These are phyloP conservation scores for Phytophthora agathidicida DNA, from an alignment of 352 stramenopile genomes.

Conservation along the genomic window DNA sequence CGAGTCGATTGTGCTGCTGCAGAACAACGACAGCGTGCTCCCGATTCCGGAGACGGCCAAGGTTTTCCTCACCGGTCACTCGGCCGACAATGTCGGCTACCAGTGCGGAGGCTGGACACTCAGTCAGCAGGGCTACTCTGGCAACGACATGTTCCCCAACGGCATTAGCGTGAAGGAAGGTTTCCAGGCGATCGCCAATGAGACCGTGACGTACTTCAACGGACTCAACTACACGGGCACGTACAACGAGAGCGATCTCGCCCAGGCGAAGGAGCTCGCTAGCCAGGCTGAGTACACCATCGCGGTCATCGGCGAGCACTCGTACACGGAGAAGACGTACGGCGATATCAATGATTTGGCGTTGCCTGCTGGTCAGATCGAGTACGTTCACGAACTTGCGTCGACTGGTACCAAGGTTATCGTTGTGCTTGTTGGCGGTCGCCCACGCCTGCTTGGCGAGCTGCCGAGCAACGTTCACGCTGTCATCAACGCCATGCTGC, in stretches of 20 bases:
- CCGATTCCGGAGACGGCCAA: slow-evolving; percentile 39
- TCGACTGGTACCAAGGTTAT: slow-evolving; percentile 77
- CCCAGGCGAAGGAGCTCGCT: slow-evolving; percentile 60
- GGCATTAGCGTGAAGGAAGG: slow-evolving; percentile 63
- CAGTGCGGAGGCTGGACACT: slow-evolving; percentile 82
- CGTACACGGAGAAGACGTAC: slow-evolving; percentile 82
- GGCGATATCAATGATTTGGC: slow-evolving; percentile 82
- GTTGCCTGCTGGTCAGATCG: slow-evolving; percentile 65
- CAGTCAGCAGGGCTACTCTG: slow-evolving; percentile 82
- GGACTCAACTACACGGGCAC: slow-evolving; percentile 54
- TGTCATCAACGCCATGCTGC: slow-evolving; percentile 80
- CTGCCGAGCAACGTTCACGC: slow-evolving; percentile 60
- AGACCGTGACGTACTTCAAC: slow-evolving; percentile 58
- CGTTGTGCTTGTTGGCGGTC: slow-evolving; percentile 74
- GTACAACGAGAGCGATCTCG: slow-evolving; percentile 52
- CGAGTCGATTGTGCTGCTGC: slow-evolving; percentile 82
- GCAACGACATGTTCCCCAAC: slow-evolving; percentile 66
- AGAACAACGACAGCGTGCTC: slow-evolving; percentile 70
- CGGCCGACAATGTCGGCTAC: slow-evolving; percentile 62
- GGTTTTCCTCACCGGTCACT: slow-evolving; percentile 70
- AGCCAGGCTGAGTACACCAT: slow-evolving; percentile 63
- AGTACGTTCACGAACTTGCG: slow-evolving; percentile 71
- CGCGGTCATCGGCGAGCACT: slow-evolving; percentile 71
- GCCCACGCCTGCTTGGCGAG: slow-evolving; percentile 71
- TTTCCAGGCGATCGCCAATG: slow-evolving; percentile 40